Percentiles rank a stretch among this genome's conserved stretches.
phyloP scores from a whole-genome alignment of 257 asterid genomes.

The Primulina eburnea region DNA sequence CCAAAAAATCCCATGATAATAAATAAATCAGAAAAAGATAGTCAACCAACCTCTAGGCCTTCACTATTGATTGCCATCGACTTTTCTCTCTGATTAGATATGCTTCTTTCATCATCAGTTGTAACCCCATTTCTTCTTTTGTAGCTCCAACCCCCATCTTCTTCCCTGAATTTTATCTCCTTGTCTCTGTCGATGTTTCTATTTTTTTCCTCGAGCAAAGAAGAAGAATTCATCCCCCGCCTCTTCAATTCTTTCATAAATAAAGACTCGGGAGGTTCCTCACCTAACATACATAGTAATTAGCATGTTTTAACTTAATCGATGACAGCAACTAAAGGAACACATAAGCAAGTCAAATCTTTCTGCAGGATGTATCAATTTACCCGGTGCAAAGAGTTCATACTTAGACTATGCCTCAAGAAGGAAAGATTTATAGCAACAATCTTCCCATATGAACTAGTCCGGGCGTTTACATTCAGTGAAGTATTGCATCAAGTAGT shows the following conservation, averaged over 20 bases:
- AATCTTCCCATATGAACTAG: too few relatives aligned
- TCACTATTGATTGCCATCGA: constrained; percentile 94
- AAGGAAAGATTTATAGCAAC: too few relatives aligned
- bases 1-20: neutral
- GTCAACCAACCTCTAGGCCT: constrained; percentile 84
- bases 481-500: too few relatives aligned
- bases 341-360: neutral
- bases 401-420: neutral
- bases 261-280: constrained; percentile 92
- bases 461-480: too few relatives aligned
- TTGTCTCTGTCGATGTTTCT: constrained; percentile 47
- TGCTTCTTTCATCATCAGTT: constrained; percentile 48
- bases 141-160: constrained; percentile 77
- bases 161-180: constrained; percentile 59
- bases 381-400: constrained; percentile 6
- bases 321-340: constrained; percentile 4
- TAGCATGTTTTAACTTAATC: constrained; percentile 5
- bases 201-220: constrained; percentile 78
- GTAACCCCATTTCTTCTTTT: constrained; percentile 55
- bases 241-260: constrained; percentile 82
- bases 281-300: constrained; percentile 47
- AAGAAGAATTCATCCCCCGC: constrained; percentile 86
- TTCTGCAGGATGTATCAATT: constrained; percentile 1
- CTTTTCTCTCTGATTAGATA: constrained; percentile 65
- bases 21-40: neutral